A percentile compares a stretch with the other conserved stretches of the same genome.
These are phyloP conservation scores for Salicornia ramosissima DNA, from an alignment of 148 eudicot species.

Conservation along the genomic window DNA sequence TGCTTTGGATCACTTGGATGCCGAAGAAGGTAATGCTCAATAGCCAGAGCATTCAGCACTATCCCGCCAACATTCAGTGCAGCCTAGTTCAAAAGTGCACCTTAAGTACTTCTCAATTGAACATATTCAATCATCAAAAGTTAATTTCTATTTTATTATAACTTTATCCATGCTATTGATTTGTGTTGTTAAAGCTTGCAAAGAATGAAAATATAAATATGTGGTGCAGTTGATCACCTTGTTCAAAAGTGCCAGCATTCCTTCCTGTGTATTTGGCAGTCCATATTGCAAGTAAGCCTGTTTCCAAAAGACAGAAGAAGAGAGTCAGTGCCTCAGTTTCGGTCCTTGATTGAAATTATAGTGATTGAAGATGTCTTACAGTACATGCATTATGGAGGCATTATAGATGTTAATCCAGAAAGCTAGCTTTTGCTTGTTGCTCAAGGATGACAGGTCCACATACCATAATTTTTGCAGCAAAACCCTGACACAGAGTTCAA, in stretches of 20 bases:
- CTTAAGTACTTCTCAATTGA: constrained; percentile 12
- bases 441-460: constrained; percentile 57
- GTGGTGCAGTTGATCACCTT: constrained; percentile 41
- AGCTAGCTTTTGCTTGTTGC: constrained; percentile 85
- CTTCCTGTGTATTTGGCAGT: constrained; percentile 73
- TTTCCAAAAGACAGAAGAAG: constrained; percentile 8
- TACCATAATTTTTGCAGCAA: constrained; percentile 59
- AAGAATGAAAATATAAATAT: constrained; percentile 5
- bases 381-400: constrained; percentile 94
- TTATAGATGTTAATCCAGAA: constrained; percentile 95
- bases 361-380: constrained; percentile 46
- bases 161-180: constrained; percentile 4
- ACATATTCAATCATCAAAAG: not conserved
- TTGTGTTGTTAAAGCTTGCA: constrained; percentile 7
- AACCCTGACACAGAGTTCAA: constrained; percentile 38
- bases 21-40: constrained; percentile 93
- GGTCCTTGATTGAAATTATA: not conserved
- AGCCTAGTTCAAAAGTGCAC: constrained; percentile 45
- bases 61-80: constrained; percentile 79
- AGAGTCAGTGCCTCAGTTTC: constrained; percentile 17
- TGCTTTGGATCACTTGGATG: constrained; percentile 56
- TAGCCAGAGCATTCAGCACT: constrained; percentile 81
- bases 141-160: not conserved
- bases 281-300: constrained; percentile 91
- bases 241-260: constrained; percentile 57